Evolutionary conservation across 768 basidiomycete genomes (phyloP).

Genomic region (Naganishia antarctica): DNA sequence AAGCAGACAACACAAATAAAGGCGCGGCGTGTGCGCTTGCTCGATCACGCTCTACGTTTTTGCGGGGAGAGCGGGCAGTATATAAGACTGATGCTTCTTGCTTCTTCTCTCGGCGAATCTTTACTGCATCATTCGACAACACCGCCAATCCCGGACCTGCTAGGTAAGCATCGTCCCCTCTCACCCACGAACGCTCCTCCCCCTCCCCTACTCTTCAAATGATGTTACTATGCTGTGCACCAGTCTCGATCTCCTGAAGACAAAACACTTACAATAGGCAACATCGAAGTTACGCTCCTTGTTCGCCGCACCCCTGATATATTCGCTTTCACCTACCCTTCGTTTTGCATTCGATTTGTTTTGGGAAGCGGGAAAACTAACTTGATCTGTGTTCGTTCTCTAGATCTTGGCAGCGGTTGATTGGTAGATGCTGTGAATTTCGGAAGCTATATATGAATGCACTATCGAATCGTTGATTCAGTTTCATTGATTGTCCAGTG

Average conservation of each 20-base stretch:
- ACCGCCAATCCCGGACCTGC: constrained; percentile 1
- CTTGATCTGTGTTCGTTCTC: no score
- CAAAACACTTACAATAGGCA: constrained; percentile 19
- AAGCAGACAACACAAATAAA: neutral
- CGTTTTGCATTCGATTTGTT: neutral
- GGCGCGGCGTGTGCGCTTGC: constrained; percentile 16
- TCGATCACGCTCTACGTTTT: neutral
- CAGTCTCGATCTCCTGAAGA: constrained; percentile 20
- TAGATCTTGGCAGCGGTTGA: no score
- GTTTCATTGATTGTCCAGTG: no score
- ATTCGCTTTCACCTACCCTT: neutral
- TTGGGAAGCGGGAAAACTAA: no score
- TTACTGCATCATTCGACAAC: neutral
- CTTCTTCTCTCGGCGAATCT: neutral
- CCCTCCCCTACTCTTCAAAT: neutral
- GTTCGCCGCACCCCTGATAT: constrained; percentile 17
- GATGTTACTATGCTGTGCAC: constrained; percentile 21
- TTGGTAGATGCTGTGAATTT: no score
- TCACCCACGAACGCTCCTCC: neutral
- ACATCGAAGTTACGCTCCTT: constrained; percentile 5
- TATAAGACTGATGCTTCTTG: neutral
- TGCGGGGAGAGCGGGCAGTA: neutral
- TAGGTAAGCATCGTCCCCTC: constrained; percentile 10
- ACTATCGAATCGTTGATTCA: no score
- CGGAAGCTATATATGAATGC: no score